Conservation (phyloP, 768 basidiomycete genomes). For the Hygrocybe coccinea region DNA sequence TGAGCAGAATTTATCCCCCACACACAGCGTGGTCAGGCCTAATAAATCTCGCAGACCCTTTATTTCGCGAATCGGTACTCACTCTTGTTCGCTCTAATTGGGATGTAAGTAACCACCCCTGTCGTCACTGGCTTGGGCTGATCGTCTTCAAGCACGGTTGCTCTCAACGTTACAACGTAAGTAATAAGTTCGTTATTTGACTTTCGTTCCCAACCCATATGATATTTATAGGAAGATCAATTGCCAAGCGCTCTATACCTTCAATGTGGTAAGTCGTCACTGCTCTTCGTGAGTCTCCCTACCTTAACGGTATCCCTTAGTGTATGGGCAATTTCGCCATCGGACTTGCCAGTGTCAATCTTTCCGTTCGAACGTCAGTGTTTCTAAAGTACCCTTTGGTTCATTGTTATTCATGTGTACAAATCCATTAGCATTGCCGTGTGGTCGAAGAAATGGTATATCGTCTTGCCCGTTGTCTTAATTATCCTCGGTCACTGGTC, state of each 20-base stretch:
- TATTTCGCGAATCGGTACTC: slow-evolving; percentile 69
- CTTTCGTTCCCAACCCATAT: neutral
- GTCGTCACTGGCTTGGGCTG: neutral
- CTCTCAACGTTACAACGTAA: slow-evolving; percentile 53
- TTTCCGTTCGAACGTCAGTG: slow-evolving; percentile 61
- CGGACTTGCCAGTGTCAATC: slow-evolving; percentile 66
- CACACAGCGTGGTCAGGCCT: neutral
- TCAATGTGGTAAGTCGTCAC: slow-evolving; percentile 44
- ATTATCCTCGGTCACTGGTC: slow-evolving; percentile 73
- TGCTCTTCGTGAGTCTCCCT: slow-evolving; percentile 1
- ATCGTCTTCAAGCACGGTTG: slow-evolving; percentile 40
- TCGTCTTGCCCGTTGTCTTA: slow-evolving; percentile 46
- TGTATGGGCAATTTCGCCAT: slow-evolving; percentile 62
- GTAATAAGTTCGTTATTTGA: neutral
- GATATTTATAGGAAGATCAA: slow-evolving; percentile 44
- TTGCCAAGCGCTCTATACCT: slow-evolving; percentile 66
- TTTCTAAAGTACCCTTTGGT: neutral
- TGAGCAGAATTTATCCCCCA: slow-evolving; percentile 23
- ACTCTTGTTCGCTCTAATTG: slow-evolving; percentile 58
- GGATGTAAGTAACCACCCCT: slow-evolving; percentile 48
- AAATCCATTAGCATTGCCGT: slow-evolving; percentile 52
- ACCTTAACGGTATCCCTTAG: slow-evolving; percentile 16
- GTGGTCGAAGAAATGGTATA: slow-evolving; percentile 54
- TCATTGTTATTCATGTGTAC: neutral
- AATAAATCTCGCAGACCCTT: slow-evolving; percentile 45